Percentiles rank a stretch among this genome's conserved stretches.
Evolutionary conservation across 2,329 filamentous ascomycete species (phyloP).

Genomic region (Ascochyta clinopodiicola): DNA sequence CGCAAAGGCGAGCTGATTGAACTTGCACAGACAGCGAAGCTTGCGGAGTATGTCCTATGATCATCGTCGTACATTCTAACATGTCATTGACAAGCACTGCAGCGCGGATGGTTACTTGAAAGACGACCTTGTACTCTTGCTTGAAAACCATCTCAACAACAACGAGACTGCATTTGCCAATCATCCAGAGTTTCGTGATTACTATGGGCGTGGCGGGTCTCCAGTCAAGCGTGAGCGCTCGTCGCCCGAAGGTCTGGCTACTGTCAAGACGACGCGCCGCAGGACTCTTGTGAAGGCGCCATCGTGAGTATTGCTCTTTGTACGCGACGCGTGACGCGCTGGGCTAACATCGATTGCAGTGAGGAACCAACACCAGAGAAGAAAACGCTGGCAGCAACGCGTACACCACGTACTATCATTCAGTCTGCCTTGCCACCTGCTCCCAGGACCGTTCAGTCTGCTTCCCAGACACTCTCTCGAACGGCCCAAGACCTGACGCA

Average conservation of each 20-base stretch:
- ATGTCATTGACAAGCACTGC: constrained; percentile 27
- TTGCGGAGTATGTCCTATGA: constrained; percentile 70
- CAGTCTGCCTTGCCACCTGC: constrained; percentile 37
- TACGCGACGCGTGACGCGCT: constrained; percentile 36
- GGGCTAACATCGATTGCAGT: constrained; percentile 40
- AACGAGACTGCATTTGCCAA: constrained; percentile 70
- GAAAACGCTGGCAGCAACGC: constrained; percentile 28
- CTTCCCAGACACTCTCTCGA: constrained; percentile 6
- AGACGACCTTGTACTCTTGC: constrained; percentile 70
- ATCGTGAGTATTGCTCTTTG: constrained; percentile 33
- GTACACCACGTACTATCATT: constrained; percentile 9
- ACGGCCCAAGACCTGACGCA: constrained; percentile 6
- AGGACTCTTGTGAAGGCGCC: constrained; percentile 44
- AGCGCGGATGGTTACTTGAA: constrained; percentile 78
- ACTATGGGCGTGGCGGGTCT: constrained; percentile 72
- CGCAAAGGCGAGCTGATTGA: constrained; percentile 81
- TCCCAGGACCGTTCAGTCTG: constrained; percentile 8
- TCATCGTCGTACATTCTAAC: background rate
- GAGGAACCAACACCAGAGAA: constrained; percentile 54
- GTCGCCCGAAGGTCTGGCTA: constrained; percentile 46
- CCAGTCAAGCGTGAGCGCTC: constrained; percentile 57
- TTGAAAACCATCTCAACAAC: constrained; percentile 53
- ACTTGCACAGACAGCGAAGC: constrained; percentile 72
- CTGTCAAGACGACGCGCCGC: constrained; percentile 40
- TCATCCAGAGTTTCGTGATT: constrained; percentile 72